Base-by-base conservation (phyloP, 2,329 filamentous ascomycete species). In the Aschersonia sp. region DNA sequence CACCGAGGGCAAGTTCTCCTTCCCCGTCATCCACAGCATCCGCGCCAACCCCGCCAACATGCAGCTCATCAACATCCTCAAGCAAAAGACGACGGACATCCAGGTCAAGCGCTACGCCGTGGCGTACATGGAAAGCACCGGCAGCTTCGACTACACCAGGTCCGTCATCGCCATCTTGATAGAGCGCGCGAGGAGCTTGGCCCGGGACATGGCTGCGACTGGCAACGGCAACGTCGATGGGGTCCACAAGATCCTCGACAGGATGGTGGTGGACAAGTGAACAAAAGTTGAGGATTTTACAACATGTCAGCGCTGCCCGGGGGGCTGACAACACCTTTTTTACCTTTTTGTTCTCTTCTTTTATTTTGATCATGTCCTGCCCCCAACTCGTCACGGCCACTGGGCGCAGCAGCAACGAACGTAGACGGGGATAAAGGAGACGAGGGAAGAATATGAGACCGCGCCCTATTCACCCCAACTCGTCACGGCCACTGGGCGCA, bases 1-100 rank as follows among this genome's bases (percentile, higher is more conserved):
- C 56, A 95, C 88, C 1, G 92, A 97, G 68, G 90, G 90, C 53
- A 97, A 97, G 72, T 95, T 95, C 69, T 90, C 84, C 30, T 95
- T 95, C 62, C 88, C 89, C 41, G 82, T 97, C 58, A 95, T 97
- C 58, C 90, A 97, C 68, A 84, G 84, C 62, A 94, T 97, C 55
- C 84, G 86, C 50, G 70, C 83, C 50, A 77, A 88, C 60, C 85
- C 78, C 14, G 66, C 69, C 32, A 85, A 88, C 60, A 71, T 84
- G 55, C 83, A 94, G 58, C 76, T 98, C 48, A 77, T 95, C 63
- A 95, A 92, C 60, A 95, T 97, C 48, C 72, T 97, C 41, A 87
- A 87, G 65, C 89, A 95, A 65, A 90, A 88, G 66, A 88, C 89
- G 1, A 76, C 73, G 22, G 84, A 95, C 57, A 80, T 86, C 44